Conservation (phyloP, 768 basidiomycete species). For the Tricholomella constricta region DNA sequence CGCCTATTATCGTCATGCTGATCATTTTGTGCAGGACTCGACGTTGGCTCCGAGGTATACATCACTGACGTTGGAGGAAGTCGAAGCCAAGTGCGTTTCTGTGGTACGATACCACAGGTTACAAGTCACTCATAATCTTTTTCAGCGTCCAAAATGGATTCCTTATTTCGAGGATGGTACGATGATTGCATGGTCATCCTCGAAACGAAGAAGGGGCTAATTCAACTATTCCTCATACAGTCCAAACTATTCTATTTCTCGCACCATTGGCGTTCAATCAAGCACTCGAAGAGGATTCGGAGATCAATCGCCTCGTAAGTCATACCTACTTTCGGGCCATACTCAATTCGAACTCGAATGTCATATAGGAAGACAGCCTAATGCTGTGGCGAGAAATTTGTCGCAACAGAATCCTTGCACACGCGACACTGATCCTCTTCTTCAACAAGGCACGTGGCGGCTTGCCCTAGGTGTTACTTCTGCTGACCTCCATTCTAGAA, state of each 20-base stretch:
- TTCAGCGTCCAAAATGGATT: conserved; percentile 66
- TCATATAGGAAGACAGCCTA: conserved; percentile 68
- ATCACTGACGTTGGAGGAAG: conserved; percentile 74
- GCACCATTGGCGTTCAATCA: conserved; percentile 78
- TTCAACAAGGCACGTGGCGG: conserved; percentile 60
- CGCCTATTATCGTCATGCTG: neutral
- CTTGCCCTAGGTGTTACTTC: neutral
- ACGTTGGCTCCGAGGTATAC: conserved; percentile 57
- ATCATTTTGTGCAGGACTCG: conserved; percentile 22
- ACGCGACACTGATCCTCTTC: conserved; percentile 71
- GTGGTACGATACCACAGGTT: neutral
- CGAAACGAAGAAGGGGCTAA: neutral
- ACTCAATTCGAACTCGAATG: neutral
- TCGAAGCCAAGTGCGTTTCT: conserved; percentile 44
- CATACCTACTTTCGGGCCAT: neutral
- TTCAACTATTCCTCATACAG: conserved; percentile 28
- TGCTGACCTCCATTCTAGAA: conserved; percentile 20
- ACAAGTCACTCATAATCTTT: too few relatives aligned
- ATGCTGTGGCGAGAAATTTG: conserved; percentile 73
- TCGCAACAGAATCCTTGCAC: conserved; percentile 56
- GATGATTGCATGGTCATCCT: neutral
- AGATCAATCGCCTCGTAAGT: conserved; percentile 63
- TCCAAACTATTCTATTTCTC: conserved; percentile 82
- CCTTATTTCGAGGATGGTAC: conserved; percentile 78
- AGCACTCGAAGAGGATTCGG: conserved; percentile 66